These are phyloP conservation scores for Zymoseptoria ardabiliae DNA, from an alignment of 2,329 filamentous ascomycete species.

Conservation along the genomic window DNA sequence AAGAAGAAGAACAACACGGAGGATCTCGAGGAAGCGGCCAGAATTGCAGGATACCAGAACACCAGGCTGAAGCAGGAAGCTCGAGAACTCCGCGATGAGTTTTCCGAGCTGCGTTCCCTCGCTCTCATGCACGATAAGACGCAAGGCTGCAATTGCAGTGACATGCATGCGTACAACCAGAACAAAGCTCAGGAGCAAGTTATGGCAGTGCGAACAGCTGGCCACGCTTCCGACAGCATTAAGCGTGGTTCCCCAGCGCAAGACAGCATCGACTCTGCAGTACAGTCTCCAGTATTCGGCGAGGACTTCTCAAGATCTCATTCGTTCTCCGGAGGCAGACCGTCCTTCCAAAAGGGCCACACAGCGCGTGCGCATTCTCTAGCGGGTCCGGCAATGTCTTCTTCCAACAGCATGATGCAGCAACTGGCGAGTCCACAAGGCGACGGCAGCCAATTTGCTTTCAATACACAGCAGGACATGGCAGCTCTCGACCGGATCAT, in stretches of 20 bases:
- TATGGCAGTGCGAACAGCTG: conserved; percentile 10
- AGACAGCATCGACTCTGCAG: conserved; percentile 10
- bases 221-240: conserved; percentile 5
- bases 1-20: conserved; percentile 57
- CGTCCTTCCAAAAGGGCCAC: not conserved
- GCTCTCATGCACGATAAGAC: conserved; percentile 26
- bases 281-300: conserved; percentile 7
- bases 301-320: conserved; percentile 9
- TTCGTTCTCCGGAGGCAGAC: conserved; percentile 10
- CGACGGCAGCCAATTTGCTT: not conserved
- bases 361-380: conserved; percentile 5
- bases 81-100: conserved; percentile 27
- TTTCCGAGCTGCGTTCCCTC: conserved; percentile 26
- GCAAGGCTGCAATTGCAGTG: conserved; percentile 26
- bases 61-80: conserved; percentile 25
- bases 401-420: not conserved
- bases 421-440: too few relatives aligned
- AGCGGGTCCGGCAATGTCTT: not conserved
- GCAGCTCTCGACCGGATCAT: not conserved
- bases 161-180: conserved; percentile 29
- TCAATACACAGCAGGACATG: not conserved
- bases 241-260: conserved; percentile 13
- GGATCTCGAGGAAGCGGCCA: conserved; percentile 42
- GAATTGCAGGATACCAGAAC: conserved; percentile 31
- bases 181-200: conserved; percentile 24